phyloP scores from a whole-genome alignment of 2,329 filamentous ascomycete species.

The Stemphylium vesicarium region DNA sequence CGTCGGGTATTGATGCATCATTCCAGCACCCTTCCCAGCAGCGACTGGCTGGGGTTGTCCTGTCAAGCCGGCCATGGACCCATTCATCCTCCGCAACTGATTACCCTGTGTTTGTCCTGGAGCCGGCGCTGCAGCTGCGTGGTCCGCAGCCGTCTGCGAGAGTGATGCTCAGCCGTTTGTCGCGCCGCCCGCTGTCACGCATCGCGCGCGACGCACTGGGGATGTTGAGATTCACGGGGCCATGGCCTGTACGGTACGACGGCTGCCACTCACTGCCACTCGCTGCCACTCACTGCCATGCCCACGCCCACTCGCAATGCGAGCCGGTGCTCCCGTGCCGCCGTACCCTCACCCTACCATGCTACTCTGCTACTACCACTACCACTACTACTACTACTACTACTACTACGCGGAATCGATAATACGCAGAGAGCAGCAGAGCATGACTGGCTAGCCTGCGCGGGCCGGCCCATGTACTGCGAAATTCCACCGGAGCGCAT shows the following conservation, averaged over 20 bases:
- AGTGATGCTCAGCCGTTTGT: constrained; percentile 27
- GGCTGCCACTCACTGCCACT: constrained; percentile 13
- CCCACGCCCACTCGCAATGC: neutral
- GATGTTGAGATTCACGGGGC: constrained; percentile 9
- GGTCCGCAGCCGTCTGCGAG: constrained; percentile 20
- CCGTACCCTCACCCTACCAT: constrained; percentile 6
- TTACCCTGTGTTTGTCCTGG: constrained; percentile 28
- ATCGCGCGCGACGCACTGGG: constrained; percentile 10
- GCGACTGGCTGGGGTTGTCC: constrained; percentile 35
- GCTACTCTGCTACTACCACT: too few relatives aligned
- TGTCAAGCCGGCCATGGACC: constrained; percentile 22
- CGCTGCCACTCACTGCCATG: constrained; percentile 10
- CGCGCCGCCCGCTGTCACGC: constrained; percentile 20
- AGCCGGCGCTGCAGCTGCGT: constrained; percentile 14
- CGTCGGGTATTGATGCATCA: constrained; percentile 46
- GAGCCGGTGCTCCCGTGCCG: constrained; percentile 29
- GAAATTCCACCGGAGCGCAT: constrained; percentile 26
- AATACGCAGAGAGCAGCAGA: constrained; percentile 18
- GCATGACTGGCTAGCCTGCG: constrained; percentile 32
- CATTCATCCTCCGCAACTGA: constrained; percentile 14
- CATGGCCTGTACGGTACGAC: constrained; percentile 24
- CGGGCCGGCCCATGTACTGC: constrained; percentile 42
- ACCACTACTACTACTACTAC: neutral
- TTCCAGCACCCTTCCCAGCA: constrained; percentile 16
- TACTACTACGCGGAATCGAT: constrained; percentile 25